A percentile compares a stretch with the other conserved stretches of the same genome.
These are phyloP conservation scores for Capronia coronata DNA, from an alignment of 2,329 filamentous ascomycete species.

Conservation along the genomic window DNA sequence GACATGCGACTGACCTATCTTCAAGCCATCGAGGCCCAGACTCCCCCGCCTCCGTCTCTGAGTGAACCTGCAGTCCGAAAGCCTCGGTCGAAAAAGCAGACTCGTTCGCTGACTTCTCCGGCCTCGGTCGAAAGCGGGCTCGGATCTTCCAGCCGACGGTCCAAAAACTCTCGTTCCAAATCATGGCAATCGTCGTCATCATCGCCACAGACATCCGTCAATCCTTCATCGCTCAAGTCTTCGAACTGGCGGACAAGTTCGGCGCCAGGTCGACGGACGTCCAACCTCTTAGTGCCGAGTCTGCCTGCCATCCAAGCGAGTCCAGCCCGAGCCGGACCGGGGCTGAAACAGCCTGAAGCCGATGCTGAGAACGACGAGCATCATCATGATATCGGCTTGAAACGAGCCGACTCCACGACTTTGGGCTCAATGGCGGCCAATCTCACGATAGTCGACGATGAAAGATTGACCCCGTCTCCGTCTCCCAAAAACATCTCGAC, in stretches of 20 bases:
- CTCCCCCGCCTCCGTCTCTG: slow-evolving; percentile 11
- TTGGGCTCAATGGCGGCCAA: slow-evolving; percentile 21
- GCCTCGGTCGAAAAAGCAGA: slow-evolving; percentile 17
- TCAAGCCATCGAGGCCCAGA: slow-evolving; percentile 24
- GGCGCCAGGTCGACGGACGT: slow-evolving; percentile 15
- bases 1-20: slow-evolving; percentile 28
- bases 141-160: slow-evolving; percentile 11
- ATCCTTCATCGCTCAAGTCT: slow-evolving; percentile 1
- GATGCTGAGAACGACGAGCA: neutral
- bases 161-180: slow-evolving; percentile 9
- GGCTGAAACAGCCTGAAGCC: neutral
- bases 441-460: slow-evolving; percentile 14
- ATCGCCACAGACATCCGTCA: slow-evolving; percentile 7
- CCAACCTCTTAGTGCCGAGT: slow-evolving; percentile 12
- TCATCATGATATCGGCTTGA: slow-evolving; percentile 15
- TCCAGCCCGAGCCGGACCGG: neutral
- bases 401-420: slow-evolving; percentile 28
- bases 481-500: slow-evolving; percentile 2
- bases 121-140: slow-evolving; percentile 19
- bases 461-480: slow-evolving; percentile 3
- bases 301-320: slow-evolving; percentile 22
- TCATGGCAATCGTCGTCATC: slow-evolving; percentile 18
- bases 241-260: slow-evolving; percentile 17
- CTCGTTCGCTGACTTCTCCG: slow-evolving; percentile 18
- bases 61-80: slow-evolving; percentile 8